Conservation (phyloP, 2,329 filamentous ascomycete genomes). For the Fusarium sarcochroum region DNA sequence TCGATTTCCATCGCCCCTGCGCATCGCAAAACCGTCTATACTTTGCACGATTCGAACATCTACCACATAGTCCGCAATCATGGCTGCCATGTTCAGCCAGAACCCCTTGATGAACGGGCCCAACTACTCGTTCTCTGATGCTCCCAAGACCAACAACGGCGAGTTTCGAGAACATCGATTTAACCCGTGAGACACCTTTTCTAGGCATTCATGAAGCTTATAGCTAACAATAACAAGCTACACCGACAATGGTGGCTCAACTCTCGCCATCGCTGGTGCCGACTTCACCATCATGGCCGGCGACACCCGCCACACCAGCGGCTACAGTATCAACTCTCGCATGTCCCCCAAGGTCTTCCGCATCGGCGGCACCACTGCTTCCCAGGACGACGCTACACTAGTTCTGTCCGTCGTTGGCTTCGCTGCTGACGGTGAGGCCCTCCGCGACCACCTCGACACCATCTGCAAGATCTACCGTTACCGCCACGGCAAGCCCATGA, state of each 20-base stretch:
- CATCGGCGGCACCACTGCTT: constrained; percentile 90
- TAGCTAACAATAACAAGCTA: constrained; percentile 71
- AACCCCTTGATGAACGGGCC: constrained; percentile 78
- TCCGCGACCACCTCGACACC: constrained; percentile 93
- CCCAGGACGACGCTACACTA: constrained; percentile 87
- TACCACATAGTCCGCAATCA: constrained; percentile 53
- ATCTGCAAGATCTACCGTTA: constrained; percentile 99
- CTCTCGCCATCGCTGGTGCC: constrained; percentile 91
- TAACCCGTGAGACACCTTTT: constrained; percentile 79
- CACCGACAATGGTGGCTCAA: constrained; percentile 97
- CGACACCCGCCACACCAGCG: constrained; percentile 94
- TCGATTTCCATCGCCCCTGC: constrained; percentile 18
- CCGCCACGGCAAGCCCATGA: constrained; percentile 97
- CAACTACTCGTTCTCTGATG: constrained; percentile 77
- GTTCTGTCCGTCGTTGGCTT: constrained; percentile 96
- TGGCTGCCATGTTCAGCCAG: constrained; percentile 79
- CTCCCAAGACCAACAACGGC: constrained; percentile 66
- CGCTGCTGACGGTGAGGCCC: constrained; percentile 91
- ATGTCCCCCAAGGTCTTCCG: constrained; percentile 97
- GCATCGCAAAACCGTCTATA: constrained; percentile 13
- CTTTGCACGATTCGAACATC: neutral
- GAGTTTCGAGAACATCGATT: constrained; percentile 83
- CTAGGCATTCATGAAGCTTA: neutral
- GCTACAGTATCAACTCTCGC: constrained; percentile 99
- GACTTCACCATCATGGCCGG: constrained; percentile 98